phyloP scores from a whole-genome alignment of 1,284 basidiomycete species.

The Cronartium ribicola region DNA sequence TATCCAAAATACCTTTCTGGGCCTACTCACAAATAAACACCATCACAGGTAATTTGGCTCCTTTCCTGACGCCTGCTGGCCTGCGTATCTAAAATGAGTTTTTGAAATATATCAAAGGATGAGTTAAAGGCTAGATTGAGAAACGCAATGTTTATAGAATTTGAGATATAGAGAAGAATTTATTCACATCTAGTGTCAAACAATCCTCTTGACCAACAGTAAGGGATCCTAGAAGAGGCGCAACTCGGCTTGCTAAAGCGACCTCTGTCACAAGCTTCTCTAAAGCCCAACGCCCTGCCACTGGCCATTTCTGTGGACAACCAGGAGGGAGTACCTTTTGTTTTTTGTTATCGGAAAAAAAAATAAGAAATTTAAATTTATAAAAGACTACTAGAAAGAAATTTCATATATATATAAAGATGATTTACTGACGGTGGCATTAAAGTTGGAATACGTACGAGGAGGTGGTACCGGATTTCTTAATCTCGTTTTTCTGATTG shows the following conservation, averaged over 20 bases:
- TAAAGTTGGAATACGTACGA: background rate
- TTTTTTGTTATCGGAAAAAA: background rate
- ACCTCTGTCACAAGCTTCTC: background rate
- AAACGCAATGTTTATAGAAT: background rate
- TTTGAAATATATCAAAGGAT: background rate
- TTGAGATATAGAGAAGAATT: background rate
- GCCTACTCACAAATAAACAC: background rate
- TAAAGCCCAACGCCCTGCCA: background rate
- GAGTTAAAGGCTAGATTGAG: too few species aligned
- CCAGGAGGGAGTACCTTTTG: background rate
- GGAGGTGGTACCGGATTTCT: background rate
- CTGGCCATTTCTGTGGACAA: background rate
- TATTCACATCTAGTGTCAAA: conserved; percentile 4
- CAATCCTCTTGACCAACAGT: conserved; percentile 16
- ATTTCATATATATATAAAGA: background rate
- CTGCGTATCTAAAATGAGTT: background rate
- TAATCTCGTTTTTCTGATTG: background rate
- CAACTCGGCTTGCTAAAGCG: background rate
- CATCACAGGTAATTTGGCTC: conserved; percentile 3
- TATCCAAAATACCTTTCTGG: background rate
- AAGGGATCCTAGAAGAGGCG: background rate
- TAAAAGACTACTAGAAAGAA: background rate
- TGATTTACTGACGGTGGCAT: background rate
- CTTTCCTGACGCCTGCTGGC: background rate
- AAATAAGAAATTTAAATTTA: background rate